A percentile compares a stretch with the other conserved stretches of the same genome.
Evolutionary conservation across 2,329 filamentous ascomycete genomes (phyloP).

Genomic region (Colletotrichum spinosum): DNA sequence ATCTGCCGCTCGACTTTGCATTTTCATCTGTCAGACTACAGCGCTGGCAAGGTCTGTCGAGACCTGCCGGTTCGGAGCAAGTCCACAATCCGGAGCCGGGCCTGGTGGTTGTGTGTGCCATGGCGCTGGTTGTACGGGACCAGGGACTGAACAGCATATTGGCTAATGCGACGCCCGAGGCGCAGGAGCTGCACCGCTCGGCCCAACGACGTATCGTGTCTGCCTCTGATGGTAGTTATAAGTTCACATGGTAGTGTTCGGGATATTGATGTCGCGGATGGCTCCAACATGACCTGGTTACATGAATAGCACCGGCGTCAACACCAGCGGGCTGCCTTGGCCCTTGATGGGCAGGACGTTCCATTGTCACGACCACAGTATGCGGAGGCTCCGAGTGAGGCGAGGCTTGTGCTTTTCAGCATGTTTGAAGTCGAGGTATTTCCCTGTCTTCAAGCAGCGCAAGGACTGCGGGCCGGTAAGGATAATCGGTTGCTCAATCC

Average conservation of each 20-base stretch:
- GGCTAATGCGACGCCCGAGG: constrained; percentile 14
- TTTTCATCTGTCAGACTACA: constrained; percentile 30
- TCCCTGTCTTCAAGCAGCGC: constrained; percentile 3
- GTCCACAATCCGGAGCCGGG: constrained; percentile 23
- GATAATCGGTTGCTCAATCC: constrained; percentile 13
- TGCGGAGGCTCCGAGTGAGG: constrained; percentile 18
- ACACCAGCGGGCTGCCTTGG: background rate
- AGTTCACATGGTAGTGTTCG: constrained; percentile 7
- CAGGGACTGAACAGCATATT: constrained; percentile 4
- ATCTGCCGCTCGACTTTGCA: constrained; percentile 21
- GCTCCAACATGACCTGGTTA: constrained; percentile 7
- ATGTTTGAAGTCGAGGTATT: constrained; percentile 16
- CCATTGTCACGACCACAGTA: constrained; percentile 2
- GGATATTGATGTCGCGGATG: constrained; percentile 13
- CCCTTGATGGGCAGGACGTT: no score
- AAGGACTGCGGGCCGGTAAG: constrained; percentile 27
- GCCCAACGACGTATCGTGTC: constrained; percentile 17
- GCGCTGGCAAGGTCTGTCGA: constrained; percentile 22
- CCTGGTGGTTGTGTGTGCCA: background rate
- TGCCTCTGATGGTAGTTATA: constrained; percentile 9
- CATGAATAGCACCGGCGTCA: constrained; percentile 7
- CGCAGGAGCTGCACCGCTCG: constrained; percentile 27
- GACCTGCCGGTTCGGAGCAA: constrained; percentile 12
- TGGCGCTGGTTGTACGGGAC: constrained; percentile 1
- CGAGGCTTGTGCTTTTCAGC: constrained; percentile 3